These are phyloP conservation scores for Termitomyces sp. DNA, from an alignment of 768 basidiomycete genomes.

Conservation along the genomic window DNA sequence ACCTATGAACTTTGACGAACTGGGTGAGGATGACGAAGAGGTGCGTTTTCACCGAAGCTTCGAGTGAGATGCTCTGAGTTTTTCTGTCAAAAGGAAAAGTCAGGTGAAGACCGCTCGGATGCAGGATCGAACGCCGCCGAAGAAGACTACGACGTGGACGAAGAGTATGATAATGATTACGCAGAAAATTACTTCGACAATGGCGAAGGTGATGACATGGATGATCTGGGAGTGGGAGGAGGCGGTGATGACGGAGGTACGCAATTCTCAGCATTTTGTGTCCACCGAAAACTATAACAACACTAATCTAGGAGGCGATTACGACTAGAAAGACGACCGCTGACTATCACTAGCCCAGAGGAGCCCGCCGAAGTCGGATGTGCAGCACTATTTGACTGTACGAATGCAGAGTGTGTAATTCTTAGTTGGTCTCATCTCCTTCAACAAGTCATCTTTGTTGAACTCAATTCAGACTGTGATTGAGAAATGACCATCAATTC, in stretches of 20 bases:
- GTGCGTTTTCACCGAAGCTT: conserved; percentile 20
- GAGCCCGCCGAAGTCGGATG: neutral
- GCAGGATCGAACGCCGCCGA: conserved; percentile 58
- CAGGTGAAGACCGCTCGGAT: conserved; percentile 63
- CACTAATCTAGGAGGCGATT: conserved; percentile 5
- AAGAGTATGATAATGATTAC: conserved; percentile 90
- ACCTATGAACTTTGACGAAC: conserved; percentile 59
- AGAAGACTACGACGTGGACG: conserved; percentile 81
- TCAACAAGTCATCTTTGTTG: neutral
- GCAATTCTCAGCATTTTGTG: neutral
- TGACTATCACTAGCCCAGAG: neutral
- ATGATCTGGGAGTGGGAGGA: conserved; percentile 69
- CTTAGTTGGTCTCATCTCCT: neutral
- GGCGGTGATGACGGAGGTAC: conserved; percentile 60
- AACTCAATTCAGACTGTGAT: neutral
- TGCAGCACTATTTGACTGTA: neutral
- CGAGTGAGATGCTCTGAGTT: neutral
- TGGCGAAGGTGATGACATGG: conserved; percentile 76
- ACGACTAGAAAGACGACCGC: conserved; percentile 1
- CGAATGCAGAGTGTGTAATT: too few species aligned
- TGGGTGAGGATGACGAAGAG: conserved; percentile 62
- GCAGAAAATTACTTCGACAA: conserved; percentile 91
- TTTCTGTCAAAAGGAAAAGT: conserved; percentile 48
- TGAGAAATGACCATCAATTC: neutral
- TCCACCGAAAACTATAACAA: neutral